phyloP scores from a whole-genome alignment of 176 grass and related monocot genomes.

The Oryza meyeriana region DNA sequence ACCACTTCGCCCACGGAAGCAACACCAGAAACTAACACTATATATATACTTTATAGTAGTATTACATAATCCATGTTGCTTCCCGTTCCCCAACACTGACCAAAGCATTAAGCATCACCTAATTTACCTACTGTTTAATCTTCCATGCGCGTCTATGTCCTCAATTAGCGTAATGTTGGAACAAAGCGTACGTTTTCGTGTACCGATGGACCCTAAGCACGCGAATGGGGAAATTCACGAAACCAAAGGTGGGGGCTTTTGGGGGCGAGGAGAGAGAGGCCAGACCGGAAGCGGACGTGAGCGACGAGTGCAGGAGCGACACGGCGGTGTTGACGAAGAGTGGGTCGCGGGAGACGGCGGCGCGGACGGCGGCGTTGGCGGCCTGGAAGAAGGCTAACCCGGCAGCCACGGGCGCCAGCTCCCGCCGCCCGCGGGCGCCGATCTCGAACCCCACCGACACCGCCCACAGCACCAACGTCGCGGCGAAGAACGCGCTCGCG shows the following conservation, averaged over 20 bases:
- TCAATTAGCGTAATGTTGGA: neutral
- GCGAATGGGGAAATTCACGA: slow-evolving; percentile 7
- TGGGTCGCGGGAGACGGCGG: slow-evolving; percentile 62
- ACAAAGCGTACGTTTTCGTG: neutral
- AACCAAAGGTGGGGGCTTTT: neutral
- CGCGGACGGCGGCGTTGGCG: slow-evolving; percentile 65
- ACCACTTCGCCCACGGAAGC: neutral
- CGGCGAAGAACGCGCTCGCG: slow-evolving; percentile 64
- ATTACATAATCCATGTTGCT: neutral
- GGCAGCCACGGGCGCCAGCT: slow-evolving; percentile 57
- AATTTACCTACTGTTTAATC: neutral
- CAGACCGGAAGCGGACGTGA: slow-evolving; percentile 72
- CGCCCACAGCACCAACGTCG: slow-evolving; percentile 78
- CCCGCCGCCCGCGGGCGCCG: slow-evolving; percentile 44
- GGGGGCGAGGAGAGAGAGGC: neutral
- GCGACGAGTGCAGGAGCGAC: slow-evolving; percentile 81
- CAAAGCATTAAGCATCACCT: neutral
- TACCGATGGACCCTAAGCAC: slow-evolving; percentile 4
- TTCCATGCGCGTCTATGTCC: neutral
- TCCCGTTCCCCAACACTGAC: neutral
- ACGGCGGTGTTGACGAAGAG: slow-evolving; percentile 90
- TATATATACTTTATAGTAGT: neutral
- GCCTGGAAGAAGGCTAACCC: slow-evolving; percentile 90
- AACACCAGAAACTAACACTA: neutral
- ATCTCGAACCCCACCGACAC: slow-evolving; percentile 74